Conservation (phyloP, 2,329 filamentous ascomycete species). For the Sphaerulina populicola region DNA sequence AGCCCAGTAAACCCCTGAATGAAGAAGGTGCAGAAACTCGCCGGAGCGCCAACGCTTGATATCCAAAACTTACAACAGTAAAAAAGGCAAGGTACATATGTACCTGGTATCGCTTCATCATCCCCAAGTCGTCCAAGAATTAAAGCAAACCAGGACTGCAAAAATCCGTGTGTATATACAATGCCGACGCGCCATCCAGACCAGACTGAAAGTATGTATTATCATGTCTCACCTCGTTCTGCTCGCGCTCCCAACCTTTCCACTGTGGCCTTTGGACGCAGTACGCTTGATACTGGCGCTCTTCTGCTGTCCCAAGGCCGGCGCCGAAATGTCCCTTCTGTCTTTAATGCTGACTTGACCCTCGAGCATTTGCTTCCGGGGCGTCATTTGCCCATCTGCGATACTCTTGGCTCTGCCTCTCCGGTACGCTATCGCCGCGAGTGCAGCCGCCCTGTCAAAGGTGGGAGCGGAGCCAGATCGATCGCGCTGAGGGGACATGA, state of each 20-base stretch:
- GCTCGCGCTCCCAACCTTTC: conserved; percentile 7
- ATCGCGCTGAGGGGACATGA: conserved; percentile 14
- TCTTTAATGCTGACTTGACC: conserved; percentile 36
- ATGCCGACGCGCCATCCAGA: background rate
- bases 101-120: background rate
- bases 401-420: conserved; percentile 63
- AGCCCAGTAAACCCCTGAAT: too few species aligned
- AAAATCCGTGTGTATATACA: background rate
- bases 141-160: background rate
- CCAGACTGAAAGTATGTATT: too few species aligned
- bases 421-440: conserved; percentile 66
- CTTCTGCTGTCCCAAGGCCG: conserved; percentile 28
- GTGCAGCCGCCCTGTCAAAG: conserved; percentile 58
- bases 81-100: too few species aligned
- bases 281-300: conserved; percentile 3
- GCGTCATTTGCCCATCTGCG: conserved; percentile 54
- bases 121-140: background rate
- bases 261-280: conserved; percentile 2
- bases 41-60: conserved; percentile 5
- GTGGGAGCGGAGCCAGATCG: conserved; percentile 18
- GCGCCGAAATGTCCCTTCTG: conserved; percentile 43
- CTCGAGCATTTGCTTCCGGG: conserved; percentile 51
- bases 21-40: background rate
- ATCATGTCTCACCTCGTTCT: conserved; percentile 6
- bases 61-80: background rate